Evolutionary conservation across 2,329 filamentous ascomycete species (phyloP).

Genomic region (Aureobasidium zeae): DNA sequence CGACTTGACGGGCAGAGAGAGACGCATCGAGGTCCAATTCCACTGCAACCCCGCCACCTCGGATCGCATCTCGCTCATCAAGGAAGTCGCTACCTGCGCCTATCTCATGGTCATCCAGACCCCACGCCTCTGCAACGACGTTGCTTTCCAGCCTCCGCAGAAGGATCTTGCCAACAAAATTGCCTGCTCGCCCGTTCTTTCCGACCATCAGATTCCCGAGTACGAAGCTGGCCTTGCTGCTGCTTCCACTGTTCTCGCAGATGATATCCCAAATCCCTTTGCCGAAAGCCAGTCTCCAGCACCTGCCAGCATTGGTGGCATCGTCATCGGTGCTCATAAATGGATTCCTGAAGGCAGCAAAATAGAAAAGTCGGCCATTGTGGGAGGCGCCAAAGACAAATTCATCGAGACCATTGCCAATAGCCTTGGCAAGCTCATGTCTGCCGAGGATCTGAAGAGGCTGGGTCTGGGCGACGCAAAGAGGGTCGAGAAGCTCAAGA

Average conservation of each 20-base stretch:
- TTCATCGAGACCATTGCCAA: slow-evolving; percentile 44
- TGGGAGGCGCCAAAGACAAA: slow-evolving; percentile 44
- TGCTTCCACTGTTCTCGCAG: background rate
- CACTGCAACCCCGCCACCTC: slow-evolving; percentile 67
- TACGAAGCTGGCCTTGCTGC: slow-evolving; percentile 25
- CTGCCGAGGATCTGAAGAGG: slow-evolving; percentile 41
- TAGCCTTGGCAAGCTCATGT: slow-evolving; percentile 44
- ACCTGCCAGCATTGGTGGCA: slow-evolving; percentile 45
- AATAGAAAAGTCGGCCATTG: slow-evolving; percentile 45
- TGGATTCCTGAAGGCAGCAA: slow-evolving; percentile 47
- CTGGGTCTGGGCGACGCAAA: slow-evolving; percentile 59
- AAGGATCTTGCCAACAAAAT: slow-evolving; percentile 69
- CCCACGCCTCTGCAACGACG: slow-evolving; percentile 75
- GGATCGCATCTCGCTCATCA: slow-evolving; percentile 83
- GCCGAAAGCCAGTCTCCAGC: slow-evolving; percentile 19
- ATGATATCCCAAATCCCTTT: slow-evolving; percentile 14
- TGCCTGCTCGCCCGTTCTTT: slow-evolving; percentile 62
- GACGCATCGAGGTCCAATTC: slow-evolving; percentile 76
- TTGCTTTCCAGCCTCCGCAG: slow-evolving; percentile 74
- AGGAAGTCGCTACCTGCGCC: slow-evolving; percentile 81
- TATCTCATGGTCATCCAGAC: slow-evolving; percentile 93
- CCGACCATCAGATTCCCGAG: slow-evolving; percentile 40
- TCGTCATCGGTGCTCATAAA: slow-evolving; percentile 49
- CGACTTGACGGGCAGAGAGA: slow-evolving; percentile 71
- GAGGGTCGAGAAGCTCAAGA: slow-evolving; percentile 59